Evolutionary conservation across 2,329 filamentous ascomycete genomes (phyloP).

Genomic region (Fusarium buharicum): DNA sequence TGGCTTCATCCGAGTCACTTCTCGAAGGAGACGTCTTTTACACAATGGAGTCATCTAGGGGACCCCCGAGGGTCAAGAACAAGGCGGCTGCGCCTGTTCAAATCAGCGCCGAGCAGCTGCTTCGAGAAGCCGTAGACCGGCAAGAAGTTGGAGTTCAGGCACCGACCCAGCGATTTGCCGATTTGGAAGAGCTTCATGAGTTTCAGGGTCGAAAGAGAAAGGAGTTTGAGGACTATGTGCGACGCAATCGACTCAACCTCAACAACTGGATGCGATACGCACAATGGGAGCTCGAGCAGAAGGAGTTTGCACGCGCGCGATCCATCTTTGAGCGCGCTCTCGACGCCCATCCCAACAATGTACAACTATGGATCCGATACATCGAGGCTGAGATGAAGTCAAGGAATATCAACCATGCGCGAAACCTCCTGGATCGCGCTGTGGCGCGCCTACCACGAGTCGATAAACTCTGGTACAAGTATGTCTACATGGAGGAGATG

Average conservation of each 20-base stretch:
- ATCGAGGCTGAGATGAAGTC: slow-evolving; percentile 95
- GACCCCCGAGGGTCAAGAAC: slow-evolving; percentile 97
- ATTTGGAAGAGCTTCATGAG: slow-evolving; percentile 97
- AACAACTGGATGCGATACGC: slow-evolving; percentile 99
- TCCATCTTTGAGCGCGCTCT: slow-evolving; percentile 95
- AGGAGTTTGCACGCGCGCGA: slow-evolving; percentile 90
- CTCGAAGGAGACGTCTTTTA: slow-evolving; percentile 3
- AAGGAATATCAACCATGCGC: slow-evolving; percentile 94
- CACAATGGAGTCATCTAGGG: slow-evolving; percentile 88
- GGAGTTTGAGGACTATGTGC: slow-evolving; percentile 98
- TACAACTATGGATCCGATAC: slow-evolving; percentile 90
- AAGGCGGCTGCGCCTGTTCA: slow-evolving; percentile 92
- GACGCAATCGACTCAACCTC: slow-evolving; percentile 92
- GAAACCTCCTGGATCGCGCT: slow-evolving; percentile 94
- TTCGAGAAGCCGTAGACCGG: slow-evolving; percentile 95
- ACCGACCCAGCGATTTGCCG: slow-evolving; percentile 93
- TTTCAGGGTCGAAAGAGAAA: slow-evolving; percentile 95
- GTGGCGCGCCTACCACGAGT: slow-evolving; percentile 90
- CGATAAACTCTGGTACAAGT: slow-evolving; percentile 99
- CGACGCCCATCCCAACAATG: slow-evolving; percentile 88
- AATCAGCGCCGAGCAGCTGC: slow-evolving; percentile 96
- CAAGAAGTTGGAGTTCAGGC: slow-evolving; percentile 90
- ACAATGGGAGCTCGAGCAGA: slow-evolving; percentile 96
- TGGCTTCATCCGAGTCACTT: not conserved
- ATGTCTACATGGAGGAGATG: slow-evolving; percentile 99